phyloP scores from a whole-genome alignment of 1,284 basidiomycete species.

The Dichomitus squalens region DNA sequence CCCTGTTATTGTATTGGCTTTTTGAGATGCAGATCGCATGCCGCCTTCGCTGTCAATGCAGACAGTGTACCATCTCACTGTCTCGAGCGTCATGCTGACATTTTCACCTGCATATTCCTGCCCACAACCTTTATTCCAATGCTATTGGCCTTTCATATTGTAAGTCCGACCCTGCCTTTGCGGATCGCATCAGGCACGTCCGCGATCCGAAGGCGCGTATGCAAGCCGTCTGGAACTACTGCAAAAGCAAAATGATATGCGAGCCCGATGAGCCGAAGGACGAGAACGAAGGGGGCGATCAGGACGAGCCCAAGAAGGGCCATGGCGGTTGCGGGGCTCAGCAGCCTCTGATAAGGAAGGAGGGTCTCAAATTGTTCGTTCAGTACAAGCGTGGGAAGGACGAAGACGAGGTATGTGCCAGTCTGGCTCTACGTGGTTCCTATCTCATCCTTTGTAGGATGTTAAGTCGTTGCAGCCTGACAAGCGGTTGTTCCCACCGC shows the following conservation, averaged over 20 bases:
- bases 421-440: constrained; percentile 1
- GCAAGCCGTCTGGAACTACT: constrained; percentile 83
- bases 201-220: constrained; percentile 90
- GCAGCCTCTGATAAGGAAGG: constrained; percentile 92
- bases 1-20: constrained; percentile 44
- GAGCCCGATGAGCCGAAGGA: constrained; percentile 87
- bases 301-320: constrained; percentile 76
- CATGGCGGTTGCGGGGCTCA: constrained; percentile 96
- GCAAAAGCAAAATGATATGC: constrained; percentile 86
- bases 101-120: constrained; percentile 33
- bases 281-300: constrained; percentile 77
- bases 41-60: background rate
- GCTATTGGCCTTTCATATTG: constrained; percentile 26
- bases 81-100: constrained; percentile 55
- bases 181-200: constrained; percentile 81
- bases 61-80: constrained; percentile 1
- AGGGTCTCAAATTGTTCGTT: constrained; percentile 95
- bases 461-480: constrained; percentile 87
- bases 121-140: constrained; percentile 5
- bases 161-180: constrained; percentile 84
- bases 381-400: constrained; percentile 94
- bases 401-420: constrained; percentile 81
- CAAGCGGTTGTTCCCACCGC: constrained; percentile 85
- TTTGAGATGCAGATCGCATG: constrained; percentile 9
- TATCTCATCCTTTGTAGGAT: constrained; percentile 52